Conservation (phyloP, 768 basidiomycete species). For the Pleurotus platypus region DNA sequence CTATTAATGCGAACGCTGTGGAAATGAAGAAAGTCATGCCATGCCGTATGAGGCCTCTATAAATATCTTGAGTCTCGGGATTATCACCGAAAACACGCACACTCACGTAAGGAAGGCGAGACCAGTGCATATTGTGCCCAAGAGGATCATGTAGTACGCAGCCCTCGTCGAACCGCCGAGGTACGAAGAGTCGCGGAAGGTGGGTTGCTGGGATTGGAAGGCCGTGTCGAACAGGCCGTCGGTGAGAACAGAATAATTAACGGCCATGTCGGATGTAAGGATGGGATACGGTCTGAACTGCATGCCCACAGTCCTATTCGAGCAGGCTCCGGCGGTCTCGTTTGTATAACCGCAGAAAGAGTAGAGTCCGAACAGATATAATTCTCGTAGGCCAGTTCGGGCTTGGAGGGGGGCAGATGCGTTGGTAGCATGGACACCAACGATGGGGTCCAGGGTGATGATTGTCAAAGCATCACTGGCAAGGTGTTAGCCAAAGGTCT, state of each 20-base stretch:
- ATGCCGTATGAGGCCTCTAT: conserved; percentile 64
- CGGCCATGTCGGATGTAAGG: conserved; percentile 63
- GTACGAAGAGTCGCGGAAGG: conserved; percentile 59
- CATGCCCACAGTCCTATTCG: conserved; percentile 54
- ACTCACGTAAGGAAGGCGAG: conserved; percentile 66
- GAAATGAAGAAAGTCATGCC: conserved; percentile 68
- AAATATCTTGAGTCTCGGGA: neutral
- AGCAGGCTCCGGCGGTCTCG: conserved; percentile 64
- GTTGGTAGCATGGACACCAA: conserved; percentile 65
- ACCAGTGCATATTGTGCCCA: conserved; percentile 66
- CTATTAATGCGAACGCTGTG: conserved; percentile 55
- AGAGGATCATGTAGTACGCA: conserved; percentile 72
- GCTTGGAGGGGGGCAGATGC: conserved; percentile 56
- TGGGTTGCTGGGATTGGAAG: conserved; percentile 13
- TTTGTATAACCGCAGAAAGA: conserved; percentile 72
- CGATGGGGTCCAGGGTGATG: conserved; percentile 54
- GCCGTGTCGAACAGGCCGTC: conserved; percentile 46
- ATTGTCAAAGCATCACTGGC: conserved; percentile 47
- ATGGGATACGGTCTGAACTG: conserved; percentile 63
- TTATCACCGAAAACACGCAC: neutral
- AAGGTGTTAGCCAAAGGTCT: conserved; percentile 1
- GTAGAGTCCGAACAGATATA: conserved; percentile 81
- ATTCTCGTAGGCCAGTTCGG: conserved; percentile 58
- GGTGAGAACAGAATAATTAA: conserved; percentile 58
- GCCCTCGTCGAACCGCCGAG: conserved; percentile 61